Percentiles rank a stretch among this genome's conserved stretches.
Conservation (phyloP, 805 yeast genomes). For the Candida quercuum region DNA sequence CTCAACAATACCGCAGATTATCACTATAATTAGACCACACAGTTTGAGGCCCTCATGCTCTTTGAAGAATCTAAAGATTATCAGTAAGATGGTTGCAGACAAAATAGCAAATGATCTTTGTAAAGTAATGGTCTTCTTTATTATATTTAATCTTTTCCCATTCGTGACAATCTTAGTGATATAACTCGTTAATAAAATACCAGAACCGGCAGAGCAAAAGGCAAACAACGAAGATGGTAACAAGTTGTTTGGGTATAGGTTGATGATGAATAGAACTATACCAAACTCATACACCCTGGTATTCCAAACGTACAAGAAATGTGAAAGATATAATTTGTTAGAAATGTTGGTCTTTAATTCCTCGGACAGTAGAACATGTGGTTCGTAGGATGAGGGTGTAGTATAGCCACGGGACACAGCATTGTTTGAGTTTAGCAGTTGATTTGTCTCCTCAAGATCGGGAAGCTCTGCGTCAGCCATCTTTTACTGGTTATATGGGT, state of each 20-base stretch:
- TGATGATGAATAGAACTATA: conserved; percentile 29
- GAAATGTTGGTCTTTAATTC: conserved; percentile 2
- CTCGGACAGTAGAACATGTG: neutral
- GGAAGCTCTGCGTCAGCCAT: too few species aligned
- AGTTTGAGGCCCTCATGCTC: conserved; percentile 6
- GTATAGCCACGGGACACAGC: too few species aligned
- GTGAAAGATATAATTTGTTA: conserved; percentile 25
- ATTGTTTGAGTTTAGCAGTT: neutral
- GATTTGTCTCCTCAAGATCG: neutral
- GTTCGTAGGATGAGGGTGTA: neutral
- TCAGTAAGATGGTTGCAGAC: conserved; percentile 7
- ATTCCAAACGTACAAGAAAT: conserved; percentile 34
- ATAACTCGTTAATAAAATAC: conserved; percentile 22
- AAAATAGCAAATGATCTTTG: conserved; percentile 18
- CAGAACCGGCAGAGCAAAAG: conserved; percentile 24
- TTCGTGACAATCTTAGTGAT: conserved; percentile 27
- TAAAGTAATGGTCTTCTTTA: conserved; percentile 27
- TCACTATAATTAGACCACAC: conserved; percentile 16
- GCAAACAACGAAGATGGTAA: conserved; percentile 32
- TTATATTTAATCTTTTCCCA: conserved; percentile 25
- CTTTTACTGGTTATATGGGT: too few species aligned
- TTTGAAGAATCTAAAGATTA: conserved; percentile 10
- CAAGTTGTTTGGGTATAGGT: conserved; percentile 28
- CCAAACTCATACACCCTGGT: conserved; percentile 35
- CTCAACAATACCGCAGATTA: conserved; percentile 29